Conservation (phyloP, 2,329 filamentous ascomycete species). For the Macroventuria anomochaeta region DNA sequence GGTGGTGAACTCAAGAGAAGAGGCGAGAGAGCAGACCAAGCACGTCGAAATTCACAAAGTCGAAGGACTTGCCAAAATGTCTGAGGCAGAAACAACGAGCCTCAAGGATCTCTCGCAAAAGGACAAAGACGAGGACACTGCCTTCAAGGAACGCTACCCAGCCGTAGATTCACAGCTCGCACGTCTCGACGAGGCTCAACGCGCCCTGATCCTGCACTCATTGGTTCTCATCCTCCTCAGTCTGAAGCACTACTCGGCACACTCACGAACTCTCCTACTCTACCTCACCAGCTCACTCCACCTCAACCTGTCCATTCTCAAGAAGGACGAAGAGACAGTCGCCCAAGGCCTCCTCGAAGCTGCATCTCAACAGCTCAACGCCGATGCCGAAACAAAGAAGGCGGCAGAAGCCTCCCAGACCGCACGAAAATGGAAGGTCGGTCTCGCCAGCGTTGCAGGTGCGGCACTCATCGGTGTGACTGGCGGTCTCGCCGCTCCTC, state of each 20-base stretch:
- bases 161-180: conserved; percentile 57
- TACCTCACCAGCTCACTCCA: conserved; percentile 73
- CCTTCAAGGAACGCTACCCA: conserved; percentile 50
- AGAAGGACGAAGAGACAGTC: conserved; percentile 76
- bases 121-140: conserved; percentile 45
- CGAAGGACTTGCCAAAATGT: conserved; percentile 37
- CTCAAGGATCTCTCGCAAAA: conserved; percentile 36
- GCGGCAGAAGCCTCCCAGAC: conserved; percentile 70
- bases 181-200: conserved; percentile 65
- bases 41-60: conserved; percentile 32
- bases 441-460: conserved; percentile 84
- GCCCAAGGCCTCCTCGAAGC: conserved; percentile 76
- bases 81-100: conserved; percentile 33
- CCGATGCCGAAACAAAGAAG: conserved; percentile 77
- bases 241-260: conserved; percentile 76
- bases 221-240: conserved; percentile 76
- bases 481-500: conserved; percentile 76
- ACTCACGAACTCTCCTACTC: conserved; percentile 74
- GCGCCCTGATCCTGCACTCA: conserved; percentile 72
- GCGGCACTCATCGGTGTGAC: conserved; percentile 86
- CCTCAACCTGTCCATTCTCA: conserved; percentile 69
- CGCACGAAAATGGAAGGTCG: conserved; percentile 79
- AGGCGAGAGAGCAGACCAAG: conserved; percentile 40
- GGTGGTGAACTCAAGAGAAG: conserved; percentile 56
- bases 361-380: conserved; percentile 72